Conservation (phyloP, 1,139 yeast genomes). For the Oligophagozyma castellii region DNA sequence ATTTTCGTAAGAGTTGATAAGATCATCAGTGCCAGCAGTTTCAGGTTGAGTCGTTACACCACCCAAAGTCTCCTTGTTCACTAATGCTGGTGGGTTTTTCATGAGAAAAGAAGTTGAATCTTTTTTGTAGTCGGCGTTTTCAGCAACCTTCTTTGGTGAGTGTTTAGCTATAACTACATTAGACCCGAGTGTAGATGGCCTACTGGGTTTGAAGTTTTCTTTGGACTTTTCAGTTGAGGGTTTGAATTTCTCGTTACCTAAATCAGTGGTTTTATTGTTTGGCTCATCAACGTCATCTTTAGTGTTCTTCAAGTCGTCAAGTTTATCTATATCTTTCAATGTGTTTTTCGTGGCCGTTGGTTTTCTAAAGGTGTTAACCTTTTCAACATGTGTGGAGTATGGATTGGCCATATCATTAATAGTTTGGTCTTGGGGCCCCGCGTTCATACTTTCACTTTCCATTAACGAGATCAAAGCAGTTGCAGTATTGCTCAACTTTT, state of each 20-base stretch:
- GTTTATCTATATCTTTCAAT: no score
- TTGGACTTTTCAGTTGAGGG: conserved; percentile 15
- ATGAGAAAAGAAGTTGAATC: no score
- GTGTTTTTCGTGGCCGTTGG: no score
- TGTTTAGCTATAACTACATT: conserved; percentile 17
- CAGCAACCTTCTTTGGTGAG: conserved; percentile 8
- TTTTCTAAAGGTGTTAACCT: no score
- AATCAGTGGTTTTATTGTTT: no score
- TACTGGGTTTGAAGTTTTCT: conserved; percentile 26
- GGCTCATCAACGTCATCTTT: conserved; percentile 1
- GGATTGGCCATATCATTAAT: conserved; percentile 37
- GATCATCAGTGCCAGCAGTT: no score
- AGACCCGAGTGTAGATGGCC: conserved; percentile 26
- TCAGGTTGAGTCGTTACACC: no score
- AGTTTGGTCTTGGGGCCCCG: conserved; percentile 4
- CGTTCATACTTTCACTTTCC: conserved; percentile 27
- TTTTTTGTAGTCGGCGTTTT: no score
- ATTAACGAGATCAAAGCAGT: conserved; percentile 48
- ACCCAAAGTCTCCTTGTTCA: no score
- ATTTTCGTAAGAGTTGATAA: no score
- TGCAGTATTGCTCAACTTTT: conserved; percentile 49
- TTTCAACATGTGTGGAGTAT: conserved; percentile 28
- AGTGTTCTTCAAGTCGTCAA: no score
- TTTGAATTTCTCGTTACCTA: conserved; percentile 3
- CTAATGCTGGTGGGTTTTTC: no score